These are phyloP conservation scores for Aspergillus mulundensis DNA, from an alignment of 495 filamentous ascomycete genomes.

Conservation along the genomic window DNA sequence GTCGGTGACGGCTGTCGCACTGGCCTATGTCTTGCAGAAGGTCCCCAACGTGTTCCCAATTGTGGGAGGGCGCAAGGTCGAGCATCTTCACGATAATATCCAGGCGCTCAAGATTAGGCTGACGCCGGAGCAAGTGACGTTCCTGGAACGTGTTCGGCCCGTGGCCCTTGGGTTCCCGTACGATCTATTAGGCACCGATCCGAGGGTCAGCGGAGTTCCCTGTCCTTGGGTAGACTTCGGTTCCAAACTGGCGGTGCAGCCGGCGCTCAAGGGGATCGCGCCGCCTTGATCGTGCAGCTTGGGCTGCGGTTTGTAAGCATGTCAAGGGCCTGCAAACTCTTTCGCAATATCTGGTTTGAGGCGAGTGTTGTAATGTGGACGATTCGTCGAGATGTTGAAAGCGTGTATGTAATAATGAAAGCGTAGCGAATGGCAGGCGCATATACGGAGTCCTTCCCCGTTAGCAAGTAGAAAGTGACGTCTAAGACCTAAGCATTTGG, in stretches of 20 bases:
- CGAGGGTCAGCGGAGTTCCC: slow-evolving; percentile 25
- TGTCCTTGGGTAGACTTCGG: slow-evolving; percentile 5
- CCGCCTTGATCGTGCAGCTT: neutral
- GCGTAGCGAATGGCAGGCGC: too few species aligned
- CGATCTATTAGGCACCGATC: slow-evolving; percentile 40
- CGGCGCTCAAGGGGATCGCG: slow-evolving; percentile 5
- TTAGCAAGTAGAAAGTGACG: too few species aligned
- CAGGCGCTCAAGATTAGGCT: slow-evolving; percentile 27
- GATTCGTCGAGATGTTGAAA: too few species aligned
- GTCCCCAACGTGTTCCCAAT: slow-evolving; percentile 69
- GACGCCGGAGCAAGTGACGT: slow-evolving; percentile 8
- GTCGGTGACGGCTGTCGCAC: slow-evolving; percentile 50
- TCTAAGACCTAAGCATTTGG: too few species aligned
- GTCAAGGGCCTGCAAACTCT: too few species aligned
- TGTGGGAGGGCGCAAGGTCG: slow-evolving; percentile 57
- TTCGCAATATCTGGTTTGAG: too few species aligned
- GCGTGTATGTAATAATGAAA: too few species aligned
- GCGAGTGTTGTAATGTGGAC: too few species aligned
- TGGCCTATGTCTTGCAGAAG: slow-evolving; percentile 54
- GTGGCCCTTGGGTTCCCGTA: slow-evolving; percentile 53
- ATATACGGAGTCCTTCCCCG: too few species aligned
- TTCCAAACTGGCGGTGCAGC: slow-evolving; percentile 11
- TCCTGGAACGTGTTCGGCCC: slow-evolving; percentile 37
- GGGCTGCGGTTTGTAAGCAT: neutral
- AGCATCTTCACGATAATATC: slow-evolving; percentile 63